Evolutionary conservation across 2,329 filamentous ascomycete genomes (phyloP), one percentile per base, ranked within the genome.

Genomic region (Venturia nashicola): DNA sequence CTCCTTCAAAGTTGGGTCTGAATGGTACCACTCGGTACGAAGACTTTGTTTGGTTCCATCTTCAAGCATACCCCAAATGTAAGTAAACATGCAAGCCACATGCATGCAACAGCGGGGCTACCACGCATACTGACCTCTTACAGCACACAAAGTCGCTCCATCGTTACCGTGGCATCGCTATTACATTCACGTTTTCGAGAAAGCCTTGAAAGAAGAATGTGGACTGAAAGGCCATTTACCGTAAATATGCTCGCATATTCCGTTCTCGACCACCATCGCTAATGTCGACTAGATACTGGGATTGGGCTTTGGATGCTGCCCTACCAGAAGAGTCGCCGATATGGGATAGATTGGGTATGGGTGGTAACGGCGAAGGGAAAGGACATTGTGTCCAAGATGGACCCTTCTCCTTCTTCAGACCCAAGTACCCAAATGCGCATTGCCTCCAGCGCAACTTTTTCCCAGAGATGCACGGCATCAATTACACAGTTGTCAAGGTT

Each of bases 111-210:
- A 57, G 36, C 14, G 59, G 39, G 36, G 59, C 36, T 27, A 36
- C 43, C 51, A 57, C 34, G 3, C 2, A 57, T 57, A 36, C 51
- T 57, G 16, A 57, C 51, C 51, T 36, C 51, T 36, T 36, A 34
- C 32, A 57, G 51, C 51, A 20, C 51, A 57, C 51, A 57, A 57
- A 57, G 51, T 57, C 27, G 51, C 51, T n/a, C 51, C 51, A n/a
- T 57, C 77, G 71, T 68, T 77, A 39, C 68, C 76, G 32, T 78
- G 77, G 76, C 76, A 78, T 65, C 72, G 76, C 2, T 76, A 77
- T 67, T 78, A 74, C 66, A 74, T 71, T 9, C 74, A 77, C 70
- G 68, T 72, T 0, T 78, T 76, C 65, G 77, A 79, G 62, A 69
- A 76, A 62, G 74, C 74, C 1, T 70, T 79, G 3, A 71, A 71